phyloP scores from a whole-genome alignment of 495 filamentous ascomycete genomes.

The Lasiosphaeriaceae sp. region DNA sequence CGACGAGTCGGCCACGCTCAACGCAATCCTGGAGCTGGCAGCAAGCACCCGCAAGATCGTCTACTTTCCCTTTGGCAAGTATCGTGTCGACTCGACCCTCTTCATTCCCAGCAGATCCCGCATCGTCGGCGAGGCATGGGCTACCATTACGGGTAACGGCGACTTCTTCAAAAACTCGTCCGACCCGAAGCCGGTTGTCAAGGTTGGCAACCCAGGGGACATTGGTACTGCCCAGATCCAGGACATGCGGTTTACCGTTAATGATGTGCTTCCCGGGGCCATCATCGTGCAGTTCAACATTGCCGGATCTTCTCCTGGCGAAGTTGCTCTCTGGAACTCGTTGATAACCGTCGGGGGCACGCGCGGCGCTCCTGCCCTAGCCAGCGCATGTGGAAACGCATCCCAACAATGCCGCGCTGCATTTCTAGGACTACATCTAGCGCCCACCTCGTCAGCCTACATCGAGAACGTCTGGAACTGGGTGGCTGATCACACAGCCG shows the following conservation, averaged over 20 bases:
- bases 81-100: constrained; percentile 44
- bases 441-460: constrained; percentile 53
- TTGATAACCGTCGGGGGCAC: constrained; percentile 59
- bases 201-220: constrained; percentile 54
- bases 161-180: constrained; percentile 46
- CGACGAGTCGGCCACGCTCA: constrained; percentile 38
- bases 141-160: constrained; percentile 46
- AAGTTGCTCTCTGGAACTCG: constrained; percentile 60
- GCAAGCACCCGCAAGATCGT: constrained; percentile 35
- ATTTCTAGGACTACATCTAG: constrained; percentile 64
- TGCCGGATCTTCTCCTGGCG: constrained; percentile 46
- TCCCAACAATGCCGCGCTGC: constrained; percentile 59
- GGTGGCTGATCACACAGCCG: constrained; percentile 71
- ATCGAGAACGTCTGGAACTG: constrained; percentile 70
- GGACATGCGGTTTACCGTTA: constrained; percentile 51
- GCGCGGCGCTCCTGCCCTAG: constrained; percentile 38
- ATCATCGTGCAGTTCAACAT: constrained; percentile 58
- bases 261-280: constrained; percentile 43
- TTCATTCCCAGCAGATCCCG: constrained; percentile 53
- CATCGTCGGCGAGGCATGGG: constrained; percentile 47
- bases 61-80: constrained; percentile 48
- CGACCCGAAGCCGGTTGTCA: constrained; percentile 54
- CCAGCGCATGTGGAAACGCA: constrained; percentile 36
- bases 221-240: constrained; percentile 56
- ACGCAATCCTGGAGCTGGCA: constrained; percentile 34